Percentiles rank a stretch among this genome's conserved stretches.
Conservation (phyloP, 1,284 basidiomycete species). For the Fereydounia khargensis region DNA sequence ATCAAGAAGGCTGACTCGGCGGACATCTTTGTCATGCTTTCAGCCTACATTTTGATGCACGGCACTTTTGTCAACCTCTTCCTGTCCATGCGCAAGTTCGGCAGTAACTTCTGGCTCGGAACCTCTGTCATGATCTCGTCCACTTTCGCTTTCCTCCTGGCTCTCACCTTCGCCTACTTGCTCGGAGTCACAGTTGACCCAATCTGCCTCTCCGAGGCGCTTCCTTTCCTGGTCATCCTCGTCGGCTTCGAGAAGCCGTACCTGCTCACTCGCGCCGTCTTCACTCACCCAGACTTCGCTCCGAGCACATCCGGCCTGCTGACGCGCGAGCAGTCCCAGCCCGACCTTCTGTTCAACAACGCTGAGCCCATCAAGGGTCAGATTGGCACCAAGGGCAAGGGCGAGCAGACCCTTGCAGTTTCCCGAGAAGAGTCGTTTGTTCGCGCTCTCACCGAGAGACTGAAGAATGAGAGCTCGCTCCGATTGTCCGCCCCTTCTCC, state of each 20-base stretch:
- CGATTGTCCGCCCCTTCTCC: conserved; percentile 61
- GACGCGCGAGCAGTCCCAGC: conserved; percentile 20
- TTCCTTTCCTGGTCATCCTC: conserved; percentile 95
- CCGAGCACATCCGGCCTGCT: conserved; percentile 45
- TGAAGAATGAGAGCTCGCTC: conserved; percentile 56
- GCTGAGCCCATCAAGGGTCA: conserved; percentile 26
- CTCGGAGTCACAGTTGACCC: conserved; percentile 86
- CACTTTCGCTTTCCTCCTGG: conserved; percentile 82
- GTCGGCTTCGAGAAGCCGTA: conserved; percentile 98
- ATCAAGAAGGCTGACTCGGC: conserved; percentile 81
- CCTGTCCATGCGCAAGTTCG: conserved; percentile 56
- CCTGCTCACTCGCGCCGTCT: conserved; percentile 83
- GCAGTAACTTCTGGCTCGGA: conserved; percentile 56
- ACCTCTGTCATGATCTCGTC: conserved; percentile 79
- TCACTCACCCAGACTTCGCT: conserved; percentile 74
- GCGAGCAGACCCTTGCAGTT: conserved; percentile 8
- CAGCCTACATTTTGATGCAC: conserved; percentile 95
- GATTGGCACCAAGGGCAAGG: conserved; percentile 21
- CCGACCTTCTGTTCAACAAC: conserved; percentile 22
- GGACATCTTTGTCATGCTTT: conserved; percentile 91
- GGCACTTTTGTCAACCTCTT: conserved; percentile 76
- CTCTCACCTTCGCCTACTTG: conserved; percentile 78
- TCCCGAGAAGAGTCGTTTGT: conserved; percentile 48
- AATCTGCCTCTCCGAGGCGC: conserved; percentile 85
- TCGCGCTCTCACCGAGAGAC: conserved; percentile 56